A percentile compares a stretch with the other conserved stretches of the same genome.
These are phyloP conservation scores for Calophaca sinica DNA, from an alignment of 306 rosid genomes.

Conservation along the genomic window DNA sequence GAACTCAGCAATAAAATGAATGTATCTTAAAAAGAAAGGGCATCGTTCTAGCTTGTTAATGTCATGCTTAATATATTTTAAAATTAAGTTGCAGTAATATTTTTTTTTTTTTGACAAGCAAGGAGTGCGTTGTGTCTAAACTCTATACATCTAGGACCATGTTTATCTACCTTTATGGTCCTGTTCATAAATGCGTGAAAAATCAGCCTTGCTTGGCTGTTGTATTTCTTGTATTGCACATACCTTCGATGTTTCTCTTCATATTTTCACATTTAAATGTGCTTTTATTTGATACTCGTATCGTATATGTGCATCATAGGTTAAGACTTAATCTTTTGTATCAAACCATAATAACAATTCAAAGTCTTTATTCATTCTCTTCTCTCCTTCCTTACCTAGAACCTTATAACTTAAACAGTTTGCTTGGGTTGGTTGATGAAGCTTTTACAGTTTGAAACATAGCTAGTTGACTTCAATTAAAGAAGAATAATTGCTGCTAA, in stretches of 20 bases:
- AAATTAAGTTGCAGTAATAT: background rate
- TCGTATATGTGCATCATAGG: too few relatives aligned
- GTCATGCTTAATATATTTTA: background rate
- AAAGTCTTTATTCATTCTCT: too few relatives aligned
- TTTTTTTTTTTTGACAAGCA: background rate
- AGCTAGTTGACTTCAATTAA: too few relatives aligned
- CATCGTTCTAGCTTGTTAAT: background rate
- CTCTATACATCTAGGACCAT: background rate
- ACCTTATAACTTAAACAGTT: too few relatives aligned
- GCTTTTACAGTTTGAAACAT: too few relatives aligned
- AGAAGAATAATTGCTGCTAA: too few relatives aligned
- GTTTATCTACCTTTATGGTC: background rate
- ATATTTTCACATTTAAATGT: background rate
- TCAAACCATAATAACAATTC: too few relatives aligned
- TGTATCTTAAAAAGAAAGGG: constrained; percentile 17
- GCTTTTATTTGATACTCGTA: background rate
- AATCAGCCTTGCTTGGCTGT: background rate
- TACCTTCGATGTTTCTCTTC: background rate
- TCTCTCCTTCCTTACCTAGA: too few relatives aligned
- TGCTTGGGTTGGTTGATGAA: too few relatives aligned
- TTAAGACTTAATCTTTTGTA: too few relatives aligned
- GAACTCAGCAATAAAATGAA: constrained; percentile 7
- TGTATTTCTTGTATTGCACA: constrained; percentile 25
- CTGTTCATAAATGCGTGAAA: background rate
- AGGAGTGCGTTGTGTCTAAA: constrained; percentile 12